phyloP scores from a whole-genome alignment of 352 stramenopile species.

The Pythium brachiatum region DNA sequence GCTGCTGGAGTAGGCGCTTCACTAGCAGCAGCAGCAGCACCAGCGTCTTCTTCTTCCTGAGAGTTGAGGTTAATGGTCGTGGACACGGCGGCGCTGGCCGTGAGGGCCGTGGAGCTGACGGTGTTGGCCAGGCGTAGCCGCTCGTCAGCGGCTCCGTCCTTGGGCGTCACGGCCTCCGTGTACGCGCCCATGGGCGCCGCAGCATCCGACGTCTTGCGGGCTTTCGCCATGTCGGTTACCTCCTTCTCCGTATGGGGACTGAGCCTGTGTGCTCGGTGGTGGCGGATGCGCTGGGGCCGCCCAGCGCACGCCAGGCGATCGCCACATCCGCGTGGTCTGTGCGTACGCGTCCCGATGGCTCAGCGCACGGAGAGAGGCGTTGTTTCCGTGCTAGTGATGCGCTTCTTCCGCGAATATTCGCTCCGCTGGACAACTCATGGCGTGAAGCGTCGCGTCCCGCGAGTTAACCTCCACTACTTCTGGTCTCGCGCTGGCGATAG shows the following conservation, averaged over 20 bases:
- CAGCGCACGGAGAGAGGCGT: neutral
- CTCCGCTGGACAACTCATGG: neutral
- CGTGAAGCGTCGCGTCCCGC: neutral
- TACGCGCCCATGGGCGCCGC: neutral
- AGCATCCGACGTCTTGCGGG: neutral
- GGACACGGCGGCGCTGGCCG: slow-evolving; percentile 3
- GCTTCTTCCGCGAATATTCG: slow-evolving; percentile 1
- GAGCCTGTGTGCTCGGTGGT: neutral
- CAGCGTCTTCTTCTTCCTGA: neutral
- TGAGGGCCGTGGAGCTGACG: slow-evolving; percentile 15
- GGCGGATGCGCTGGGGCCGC: neutral
- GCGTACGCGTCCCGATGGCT: neutral
- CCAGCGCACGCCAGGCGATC: neutral
- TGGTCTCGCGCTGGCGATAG: neutral
- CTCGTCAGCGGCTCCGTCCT: slow-evolving; percentile 5
- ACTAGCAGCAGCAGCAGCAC: neutral
- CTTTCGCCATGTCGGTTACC: neutral
- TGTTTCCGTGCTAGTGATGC: neutral
- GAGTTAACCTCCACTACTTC: neutral
- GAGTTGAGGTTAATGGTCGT: slow-evolving; percentile 2
- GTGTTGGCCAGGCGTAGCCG: neutral
- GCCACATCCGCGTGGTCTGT: neutral
- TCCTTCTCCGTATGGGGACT: too few species aligned
- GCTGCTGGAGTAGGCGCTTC: neutral
- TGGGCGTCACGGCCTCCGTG: slow-evolving; percentile 17